phyloP scores from a whole-genome alignment of 2,329 filamentous ascomycete species.

The Penicillium sp. region DNA sequence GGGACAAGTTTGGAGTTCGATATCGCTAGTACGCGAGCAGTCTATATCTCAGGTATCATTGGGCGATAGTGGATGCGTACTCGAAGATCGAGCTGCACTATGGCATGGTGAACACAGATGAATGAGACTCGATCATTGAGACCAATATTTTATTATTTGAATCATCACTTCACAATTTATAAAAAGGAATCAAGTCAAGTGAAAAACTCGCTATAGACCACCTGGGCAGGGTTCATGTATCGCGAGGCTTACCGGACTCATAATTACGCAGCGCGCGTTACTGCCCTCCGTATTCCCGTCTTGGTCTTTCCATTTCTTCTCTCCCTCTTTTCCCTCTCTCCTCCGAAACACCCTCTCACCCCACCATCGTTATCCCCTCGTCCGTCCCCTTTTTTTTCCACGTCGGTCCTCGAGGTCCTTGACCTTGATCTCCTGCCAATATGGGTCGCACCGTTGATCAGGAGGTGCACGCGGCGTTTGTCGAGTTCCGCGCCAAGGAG shows the following conservation, averaged over 20 bases:
- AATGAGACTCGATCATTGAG: neutral
- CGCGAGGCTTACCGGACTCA: slow-evolving; percentile 13
- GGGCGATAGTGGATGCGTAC: too few species aligned
- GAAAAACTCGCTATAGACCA: neutral
- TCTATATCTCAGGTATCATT: too few species aligned
- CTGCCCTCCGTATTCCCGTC: slow-evolving; percentile 18
- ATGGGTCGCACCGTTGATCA: slow-evolving; percentile 50
- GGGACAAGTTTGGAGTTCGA: too few species aligned
- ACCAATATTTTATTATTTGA: too few species aligned
- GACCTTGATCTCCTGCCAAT: slow-evolving; percentile 24
- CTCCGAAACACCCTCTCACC: slow-evolving; percentile 9
- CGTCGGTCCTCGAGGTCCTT: slow-evolving; percentile 8
- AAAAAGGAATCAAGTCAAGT: neutral
- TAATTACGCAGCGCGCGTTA: slow-evolving; percentile 21
- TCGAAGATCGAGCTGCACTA: too few species aligned
- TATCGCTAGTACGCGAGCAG: too few species aligned
- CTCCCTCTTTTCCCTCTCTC: slow-evolving; percentile 14
- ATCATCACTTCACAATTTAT: too few species aligned
- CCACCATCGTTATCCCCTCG: slow-evolving; percentile 9
- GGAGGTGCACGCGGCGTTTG: slow-evolving; percentile 49
- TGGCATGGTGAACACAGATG: neutral
- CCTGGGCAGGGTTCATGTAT: neutral
- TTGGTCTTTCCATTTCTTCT: slow-evolving; percentile 22
- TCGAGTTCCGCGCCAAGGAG: slow-evolving; percentile 51
- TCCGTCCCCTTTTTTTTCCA: slow-evolving; percentile 5